phyloP scores from a whole-genome alignment of 768 basidiomycete genomes.

The Phaffia tasmanica region DNA sequence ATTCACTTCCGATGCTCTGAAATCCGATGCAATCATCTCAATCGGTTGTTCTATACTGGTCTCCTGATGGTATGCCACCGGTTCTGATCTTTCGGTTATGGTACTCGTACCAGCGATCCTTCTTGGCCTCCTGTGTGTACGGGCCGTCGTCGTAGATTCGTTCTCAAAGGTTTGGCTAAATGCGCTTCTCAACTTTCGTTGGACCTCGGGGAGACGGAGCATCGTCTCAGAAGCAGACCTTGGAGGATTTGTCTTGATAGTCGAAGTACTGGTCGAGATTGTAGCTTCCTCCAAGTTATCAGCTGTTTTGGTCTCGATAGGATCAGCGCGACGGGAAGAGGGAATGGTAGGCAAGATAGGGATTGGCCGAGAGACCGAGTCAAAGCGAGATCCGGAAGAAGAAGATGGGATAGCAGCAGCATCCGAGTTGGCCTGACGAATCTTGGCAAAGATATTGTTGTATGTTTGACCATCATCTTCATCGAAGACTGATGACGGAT shows the following conservation, averaged over 20 bases:
- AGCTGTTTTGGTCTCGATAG: no score
- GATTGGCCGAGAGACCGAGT: background rate
- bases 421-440: no score
- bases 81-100: background rate
- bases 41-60: no score
- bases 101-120: background rate
- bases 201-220: slow-evolving; percentile 16
- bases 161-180: background rate
- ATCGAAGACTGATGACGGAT: slow-evolving; percentile 17
- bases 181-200: slow-evolving; percentile 8
- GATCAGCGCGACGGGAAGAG: no score
- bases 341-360: background rate
- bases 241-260: slow-evolving; percentile 5
- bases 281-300: background rate
- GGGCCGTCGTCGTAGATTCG: background rate
- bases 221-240: slow-evolving; percentile 16
- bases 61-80: no score
- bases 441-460: no score
- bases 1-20: no score
- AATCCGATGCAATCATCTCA: no score
- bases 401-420: slow-evolving; percentile 7
- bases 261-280: background rate
- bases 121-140: background rate
- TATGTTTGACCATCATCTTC: slow-evolving; percentile 19
- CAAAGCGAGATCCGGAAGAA: slow-evolving; percentile 5